Conservation (phyloP, 371 early-diverging fungal species). For the Haplosporangium sp. region DNA sequence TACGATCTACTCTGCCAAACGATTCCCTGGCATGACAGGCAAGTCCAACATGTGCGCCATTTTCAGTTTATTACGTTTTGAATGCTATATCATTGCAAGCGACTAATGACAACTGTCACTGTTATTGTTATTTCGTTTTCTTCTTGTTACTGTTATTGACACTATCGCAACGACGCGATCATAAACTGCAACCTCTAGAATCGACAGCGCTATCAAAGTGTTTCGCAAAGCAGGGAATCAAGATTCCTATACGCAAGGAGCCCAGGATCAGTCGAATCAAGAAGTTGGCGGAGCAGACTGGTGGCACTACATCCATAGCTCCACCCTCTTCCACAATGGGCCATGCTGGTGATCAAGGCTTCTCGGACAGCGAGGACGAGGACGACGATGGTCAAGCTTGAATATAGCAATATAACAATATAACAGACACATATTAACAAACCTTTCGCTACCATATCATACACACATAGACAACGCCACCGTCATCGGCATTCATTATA, state of each 20-base stretch:
- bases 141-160: constrained; percentile 26
- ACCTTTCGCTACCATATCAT: no score
- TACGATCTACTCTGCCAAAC: constrained; percentile 72
- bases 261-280: constrained; percentile 27
- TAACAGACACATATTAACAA: neutral
- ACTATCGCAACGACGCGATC: no score
- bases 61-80: neutral
- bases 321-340: neutral
- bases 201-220: constrained; percentile 75
- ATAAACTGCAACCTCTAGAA: no score
- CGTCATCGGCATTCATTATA: neutral
- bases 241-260: constrained; percentile 74
- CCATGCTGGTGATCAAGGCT: constrained; percentile 12
- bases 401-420: neutral
- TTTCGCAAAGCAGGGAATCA: constrained; percentile 77
- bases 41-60: constrained; percentile 27
- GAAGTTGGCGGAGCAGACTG: constrained; percentile 8
- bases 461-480: neutral
- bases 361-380: constrained; percentile 36
- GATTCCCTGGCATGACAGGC: constrained; percentile 77
- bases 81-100: no score
- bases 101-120: neutral
- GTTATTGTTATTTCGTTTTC: neutral
- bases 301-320: constrained; percentile 9
- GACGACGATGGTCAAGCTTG: constrained; percentile 20